A percentile compares a stretch with the other conserved stretches of the same genome.
Evolutionary conservation across 202 grass and related monocot species (phyloP).

Genomic region (Musa balbisiana): DNA sequence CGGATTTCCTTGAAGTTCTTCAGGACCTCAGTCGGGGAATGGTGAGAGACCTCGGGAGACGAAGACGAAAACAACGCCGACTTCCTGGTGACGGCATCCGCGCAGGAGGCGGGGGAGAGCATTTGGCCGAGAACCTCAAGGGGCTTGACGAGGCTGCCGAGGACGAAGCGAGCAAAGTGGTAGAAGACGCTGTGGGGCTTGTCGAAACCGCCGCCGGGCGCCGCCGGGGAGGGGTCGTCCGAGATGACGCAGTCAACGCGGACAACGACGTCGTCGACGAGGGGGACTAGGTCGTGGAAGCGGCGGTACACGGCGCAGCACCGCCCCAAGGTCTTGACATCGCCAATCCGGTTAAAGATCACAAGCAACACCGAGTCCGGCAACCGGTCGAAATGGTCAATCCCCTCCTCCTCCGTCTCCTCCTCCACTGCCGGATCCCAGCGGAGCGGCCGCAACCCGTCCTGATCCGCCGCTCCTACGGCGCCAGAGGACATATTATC

Average conservation of each 20-base stretch:
- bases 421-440: neutral
- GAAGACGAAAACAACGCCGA: neutral
- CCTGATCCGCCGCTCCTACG: neutral
- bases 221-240: neutral
- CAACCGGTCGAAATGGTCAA: constrained; percentile 8
- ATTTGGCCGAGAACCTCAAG: constrained; percentile 18
- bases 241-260: constrained; percentile 22
- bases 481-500: neutral
- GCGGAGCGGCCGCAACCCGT: neutral
- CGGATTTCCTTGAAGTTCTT: constrained; percentile 27
- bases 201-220: neutral
- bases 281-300: neutral
- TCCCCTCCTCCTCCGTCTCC: neutral
- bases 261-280: constrained; percentile 15
- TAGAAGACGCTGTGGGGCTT: constrained; percentile 13
- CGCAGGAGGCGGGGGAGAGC: neutral
- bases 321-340: constrained; percentile 15
- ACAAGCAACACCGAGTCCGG: constrained; percentile 16
- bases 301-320: constrained; percentile 13
- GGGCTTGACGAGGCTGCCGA: constrained; percentile 7
- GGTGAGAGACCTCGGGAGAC: constrained; percentile 17
- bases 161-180: neutral
- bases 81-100: neutral
- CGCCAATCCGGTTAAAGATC: constrained; percentile 17
- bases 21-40: constrained; percentile 21